Evolutionary conservation across 176 grass and related monocot genomes (phyloP).

Genomic region (Eragrostis nindensis): DNA sequence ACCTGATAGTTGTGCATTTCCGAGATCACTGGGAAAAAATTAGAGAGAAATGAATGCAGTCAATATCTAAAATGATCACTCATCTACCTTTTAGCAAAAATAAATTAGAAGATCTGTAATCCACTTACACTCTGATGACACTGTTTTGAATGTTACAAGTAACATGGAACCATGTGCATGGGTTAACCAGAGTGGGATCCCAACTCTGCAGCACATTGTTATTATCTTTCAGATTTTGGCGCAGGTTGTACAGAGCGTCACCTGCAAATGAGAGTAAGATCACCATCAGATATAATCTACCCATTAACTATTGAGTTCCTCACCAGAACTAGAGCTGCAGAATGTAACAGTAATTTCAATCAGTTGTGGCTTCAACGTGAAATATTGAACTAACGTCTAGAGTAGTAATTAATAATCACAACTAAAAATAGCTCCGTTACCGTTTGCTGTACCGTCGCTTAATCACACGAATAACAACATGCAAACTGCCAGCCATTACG

Average conservation of each 20-base stretch:
- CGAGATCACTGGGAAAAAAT: constrained; percentile 69
- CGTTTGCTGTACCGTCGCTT: not conserved
- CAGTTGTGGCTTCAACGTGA: not conserved
- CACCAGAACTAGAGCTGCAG: not conserved
- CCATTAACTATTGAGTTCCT: constrained; percentile 19
- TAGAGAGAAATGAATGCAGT: not conserved
- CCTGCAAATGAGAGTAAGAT: constrained; percentile 48
- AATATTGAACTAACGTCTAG: not conserved
- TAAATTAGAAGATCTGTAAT: constrained; percentile 7
- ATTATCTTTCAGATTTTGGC: constrained; percentile 66
- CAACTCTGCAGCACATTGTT: constrained; percentile 82
- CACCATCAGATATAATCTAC: constrained; percentile 33
- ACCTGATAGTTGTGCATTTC: constrained; percentile 86
- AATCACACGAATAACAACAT: not conserved
- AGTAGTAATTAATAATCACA: not conserved
- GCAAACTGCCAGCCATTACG: not conserved
- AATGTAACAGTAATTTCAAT: not conserved
- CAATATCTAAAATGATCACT: constrained; percentile 5
- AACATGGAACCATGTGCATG: constrained; percentile 93
- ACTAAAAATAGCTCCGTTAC: not conserved
- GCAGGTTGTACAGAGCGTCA: constrained; percentile 75
- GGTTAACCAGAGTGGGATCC: constrained; percentile 85
- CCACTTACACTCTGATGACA: constrained; percentile 88
- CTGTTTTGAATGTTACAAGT: constrained; percentile 74
- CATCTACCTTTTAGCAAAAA: constrained; percentile 3